A percentile compares a stretch with the other conserved stretches of the same genome.
Conservation (phyloP, 1,284 basidiomycete species). For the Chondrostereum purpureum region DNA sequence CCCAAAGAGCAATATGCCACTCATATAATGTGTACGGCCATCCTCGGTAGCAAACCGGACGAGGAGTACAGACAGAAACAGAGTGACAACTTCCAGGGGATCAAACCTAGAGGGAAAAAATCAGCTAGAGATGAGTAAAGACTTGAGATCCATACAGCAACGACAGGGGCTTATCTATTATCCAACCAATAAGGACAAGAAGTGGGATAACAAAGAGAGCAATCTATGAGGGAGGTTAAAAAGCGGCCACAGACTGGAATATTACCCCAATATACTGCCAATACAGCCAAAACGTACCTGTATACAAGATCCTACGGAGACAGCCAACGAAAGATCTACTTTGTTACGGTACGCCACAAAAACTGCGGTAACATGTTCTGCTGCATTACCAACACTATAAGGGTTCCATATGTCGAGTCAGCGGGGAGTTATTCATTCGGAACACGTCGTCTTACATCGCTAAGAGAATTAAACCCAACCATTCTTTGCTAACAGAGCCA, state of each 20-base stretch:
- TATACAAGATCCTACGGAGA: constrained; percentile 61
- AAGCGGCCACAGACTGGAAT: neutral
- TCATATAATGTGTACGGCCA: constrained; percentile 7
- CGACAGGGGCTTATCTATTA: constrained; percentile 38
- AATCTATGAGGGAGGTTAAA: constrained; percentile 27
- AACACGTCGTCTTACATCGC: neutral
- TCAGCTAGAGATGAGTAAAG: no score
- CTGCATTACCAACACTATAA: constrained; percentile 36
- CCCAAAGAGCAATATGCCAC: neutral
- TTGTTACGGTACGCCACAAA: constrained; percentile 57
- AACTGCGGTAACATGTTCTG: constrained; percentile 61
- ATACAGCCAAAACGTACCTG: constrained; percentile 31
- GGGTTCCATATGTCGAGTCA: no score
- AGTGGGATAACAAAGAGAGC: constrained; percentile 59
- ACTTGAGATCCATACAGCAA: constrained; percentile 26
- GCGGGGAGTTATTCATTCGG: no score
- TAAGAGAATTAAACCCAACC: neutral
- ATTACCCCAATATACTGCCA: neutral
- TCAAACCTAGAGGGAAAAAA: constrained; percentile 18
- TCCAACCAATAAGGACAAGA: constrained; percentile 42
- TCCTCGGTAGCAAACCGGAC: constrained; percentile 5
- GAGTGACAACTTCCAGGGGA: constrained; percentile 28
- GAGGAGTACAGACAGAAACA: constrained; percentile 5
- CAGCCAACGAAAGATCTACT: constrained; percentile 46
- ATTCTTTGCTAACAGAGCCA: neutral